Conservation (phyloP, 805 yeast species). For the Maudiozyma serrabonitensis region DNA sequence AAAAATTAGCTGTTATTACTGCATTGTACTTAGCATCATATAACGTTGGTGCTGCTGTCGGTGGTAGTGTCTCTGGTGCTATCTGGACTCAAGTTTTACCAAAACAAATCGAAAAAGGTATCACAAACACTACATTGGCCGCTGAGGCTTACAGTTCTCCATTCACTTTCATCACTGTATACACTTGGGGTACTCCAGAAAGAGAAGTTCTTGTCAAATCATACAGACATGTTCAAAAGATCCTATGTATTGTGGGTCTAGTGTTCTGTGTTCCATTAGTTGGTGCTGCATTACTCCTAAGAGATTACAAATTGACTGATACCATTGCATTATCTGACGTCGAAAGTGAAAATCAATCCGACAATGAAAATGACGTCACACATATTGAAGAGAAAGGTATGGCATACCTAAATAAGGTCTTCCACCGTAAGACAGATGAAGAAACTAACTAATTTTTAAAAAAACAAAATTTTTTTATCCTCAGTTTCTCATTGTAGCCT, state of each 20-base stretch:
- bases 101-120: constrained; percentile 30
- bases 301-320: constrained; percentile 39
- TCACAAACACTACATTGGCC: constrained; percentile 29
- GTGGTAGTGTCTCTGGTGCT: constrained; percentile 57
- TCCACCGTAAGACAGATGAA: too few species aligned
- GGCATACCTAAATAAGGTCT: background rate
- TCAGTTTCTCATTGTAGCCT: too few species aligned
- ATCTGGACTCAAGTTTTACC: constrained; percentile 57
- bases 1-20: constrained; percentile 54
- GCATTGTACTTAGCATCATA: constrained; percentile 48
- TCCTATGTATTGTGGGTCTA: constrained; percentile 45
- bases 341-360: background rate
- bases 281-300: constrained; percentile 37
- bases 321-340: constrained; percentile 10
- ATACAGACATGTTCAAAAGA: constrained; percentile 45
- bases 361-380: background rate
- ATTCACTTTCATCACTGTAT: constrained; percentile 34
- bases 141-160: constrained; percentile 42
- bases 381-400: background rate
- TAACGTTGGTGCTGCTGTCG: constrained; percentile 56
- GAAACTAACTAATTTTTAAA: too few species aligned
- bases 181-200: constrained; percentile 52
- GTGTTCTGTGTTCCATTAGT: constrained; percentile 48
- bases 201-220: constrained; percentile 45
- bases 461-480: too few species aligned